phyloP scores from a whole-genome alignment of 768 basidiomycete genomes.

The Rhodotorula babjevae region DNA sequence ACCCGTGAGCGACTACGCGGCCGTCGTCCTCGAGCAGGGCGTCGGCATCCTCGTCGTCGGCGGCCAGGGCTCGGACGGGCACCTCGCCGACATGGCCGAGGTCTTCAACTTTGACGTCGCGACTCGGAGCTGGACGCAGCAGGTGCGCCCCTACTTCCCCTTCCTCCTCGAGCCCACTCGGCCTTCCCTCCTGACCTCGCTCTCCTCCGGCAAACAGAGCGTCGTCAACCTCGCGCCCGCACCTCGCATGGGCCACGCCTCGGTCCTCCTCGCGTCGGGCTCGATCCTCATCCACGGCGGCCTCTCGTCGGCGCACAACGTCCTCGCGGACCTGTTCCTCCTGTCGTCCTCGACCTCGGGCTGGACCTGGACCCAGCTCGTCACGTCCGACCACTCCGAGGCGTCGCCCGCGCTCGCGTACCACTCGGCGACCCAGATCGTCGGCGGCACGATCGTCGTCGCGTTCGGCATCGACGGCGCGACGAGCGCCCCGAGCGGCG shows the following conservation, averaged over 20 bases:
- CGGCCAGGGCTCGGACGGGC: slow-evolving; percentile 35
- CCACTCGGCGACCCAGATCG: slow-evolving; percentile 29
- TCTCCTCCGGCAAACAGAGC: neutral
- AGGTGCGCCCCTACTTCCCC: slow-evolving; percentile 3
- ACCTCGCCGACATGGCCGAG: slow-evolving; percentile 12
- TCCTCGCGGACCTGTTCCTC: slow-evolving; percentile 19
- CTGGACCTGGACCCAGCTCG: slow-evolving; percentile 26
- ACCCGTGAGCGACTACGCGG: slow-evolving; percentile 40
- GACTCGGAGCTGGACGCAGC: slow-evolving; percentile 1
- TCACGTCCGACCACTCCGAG: slow-evolving; percentile 17
- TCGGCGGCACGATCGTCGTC: slow-evolving; percentile 24
- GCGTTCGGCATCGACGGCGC: slow-evolving; percentile 36
- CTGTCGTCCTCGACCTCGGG: slow-evolving; percentile 14
- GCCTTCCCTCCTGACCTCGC: neutral
- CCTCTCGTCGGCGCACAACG: slow-evolving; percentile 2
- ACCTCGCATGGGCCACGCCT: slow-evolving; percentile 38
- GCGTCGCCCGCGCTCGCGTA: slow-evolving; percentile 26
- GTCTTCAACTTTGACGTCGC: slow-evolving; percentile 31
- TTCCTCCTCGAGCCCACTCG: too few relatives aligned
- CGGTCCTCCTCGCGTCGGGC: slow-evolving; percentile 13
- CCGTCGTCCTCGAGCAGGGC: slow-evolving; percentile 1
- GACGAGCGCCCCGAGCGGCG: slow-evolving; percentile 5
- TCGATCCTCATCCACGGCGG: slow-evolving; percentile 40
- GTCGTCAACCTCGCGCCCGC: slow-evolving; percentile 5
- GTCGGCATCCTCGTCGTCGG: slow-evolving; percentile 32